These are phyloP conservation scores for Aspergillus versicolor DNA, from an alignment of 2,329 filamentous ascomycete genomes.

Conservation along the genomic window DNA sequence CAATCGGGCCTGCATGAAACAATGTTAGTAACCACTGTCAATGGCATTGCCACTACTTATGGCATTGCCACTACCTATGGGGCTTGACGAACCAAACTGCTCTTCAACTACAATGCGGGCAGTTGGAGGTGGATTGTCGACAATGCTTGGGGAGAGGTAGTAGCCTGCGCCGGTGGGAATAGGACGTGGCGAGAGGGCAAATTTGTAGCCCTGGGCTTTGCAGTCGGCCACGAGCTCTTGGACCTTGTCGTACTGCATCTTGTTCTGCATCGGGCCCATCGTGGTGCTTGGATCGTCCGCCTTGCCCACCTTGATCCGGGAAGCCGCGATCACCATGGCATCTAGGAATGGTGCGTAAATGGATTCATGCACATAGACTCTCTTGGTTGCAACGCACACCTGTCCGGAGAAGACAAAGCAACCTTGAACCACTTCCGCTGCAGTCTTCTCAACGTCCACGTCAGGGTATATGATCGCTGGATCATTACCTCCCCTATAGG, in stretches of 20 bases:
- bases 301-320: slow-evolving; percentile 35
- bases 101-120: slow-evolving; percentile 58
- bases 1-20: slow-evolving; percentile 51
- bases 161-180: slow-evolving; percentile 39
- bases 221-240: no score
- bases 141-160: slow-evolving; percentile 60
- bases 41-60: no score
- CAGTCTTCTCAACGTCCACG: neutral
- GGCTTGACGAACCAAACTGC: slow-evolving; percentile 43
- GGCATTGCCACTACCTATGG: no score
- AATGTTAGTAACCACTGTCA: no score
- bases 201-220: no score
- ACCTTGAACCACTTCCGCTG: fast-evolving
- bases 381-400: slow-evolving; percentile 55
- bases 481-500: slow-evolving; percentile 35
- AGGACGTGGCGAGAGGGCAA: no score
- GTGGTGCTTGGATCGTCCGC: slow-evolving; percentile 41
- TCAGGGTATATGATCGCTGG: slow-evolving; percentile 22
- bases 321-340: slow-evolving; percentile 43
- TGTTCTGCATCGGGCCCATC: slow-evolving; percentile 62
- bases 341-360: slow-evolving; percentile 56
- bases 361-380: slow-evolving; percentile 58
- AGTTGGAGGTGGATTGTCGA: slow-evolving; percentile 56
- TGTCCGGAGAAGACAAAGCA: slow-evolving; percentile 36
- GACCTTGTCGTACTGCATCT: slow-evolving; percentile 57